Base-by-base conservation (phyloP, 306 rosid genomes). In the Quercus variabilis region DNA sequence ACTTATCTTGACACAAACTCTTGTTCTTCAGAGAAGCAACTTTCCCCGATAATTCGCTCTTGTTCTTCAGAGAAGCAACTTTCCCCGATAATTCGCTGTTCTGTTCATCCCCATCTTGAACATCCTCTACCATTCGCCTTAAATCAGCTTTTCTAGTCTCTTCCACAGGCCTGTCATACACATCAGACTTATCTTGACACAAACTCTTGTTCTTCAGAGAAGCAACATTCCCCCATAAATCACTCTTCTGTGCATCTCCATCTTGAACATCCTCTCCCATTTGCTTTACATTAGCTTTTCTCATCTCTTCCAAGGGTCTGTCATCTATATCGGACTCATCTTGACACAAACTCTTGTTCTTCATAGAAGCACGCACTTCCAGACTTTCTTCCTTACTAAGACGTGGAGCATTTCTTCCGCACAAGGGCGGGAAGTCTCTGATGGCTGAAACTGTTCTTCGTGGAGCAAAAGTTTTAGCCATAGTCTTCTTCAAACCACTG, bases 381-480 rank as follows among this genome's bases (percentile, higher is more conserved):
- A 18, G 58, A 75, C 72, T 57, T 72, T 78, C 79, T 56, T 82
- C 85, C 76, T 35, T 79, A 67, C 59, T 25, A 23, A 79, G 81
- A 70, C 15, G 68, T 38, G 88, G 75, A 79, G 89, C 91, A 84
- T 84, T 84, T 60, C 83, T 86, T 79, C 99, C 97, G 69, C 99
- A 95, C n/a, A 76, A 76, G 80, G 77, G 91, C 65, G 98, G 99
- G 46, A 89, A 91, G 78, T 85, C 82, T 77, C 99, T 87, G 64
- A 82, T 46, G 49, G 97, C 99, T 55, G 96, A 90, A 81, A 91
- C 83, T 69, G 58, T 86, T 84, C 93, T 88, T 76, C 81, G 88
- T 55, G 92, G 91, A 85, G 89, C 87, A 82, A 81, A 85, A 69
- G 80, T 88, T 87, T 80, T 81, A 56, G 79, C 75, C 30, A 62